phyloP scores from a whole-genome alignment of 2,329 filamentous ascomycete species.

The Alternaria alternata region DNA sequence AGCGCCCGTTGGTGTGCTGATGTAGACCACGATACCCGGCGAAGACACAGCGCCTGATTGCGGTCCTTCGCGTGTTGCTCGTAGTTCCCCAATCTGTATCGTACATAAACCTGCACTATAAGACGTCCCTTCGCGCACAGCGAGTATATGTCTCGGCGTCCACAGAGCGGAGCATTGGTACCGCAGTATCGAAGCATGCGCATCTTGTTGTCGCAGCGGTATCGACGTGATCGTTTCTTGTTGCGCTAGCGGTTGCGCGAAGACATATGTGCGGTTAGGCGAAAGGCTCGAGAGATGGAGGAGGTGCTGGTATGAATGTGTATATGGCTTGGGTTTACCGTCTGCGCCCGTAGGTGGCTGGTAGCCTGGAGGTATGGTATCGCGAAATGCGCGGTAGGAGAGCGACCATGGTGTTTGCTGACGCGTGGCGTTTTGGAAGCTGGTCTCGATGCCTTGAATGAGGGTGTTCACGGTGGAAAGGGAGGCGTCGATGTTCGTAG shows the following conservation, averaged over 20 bases:
- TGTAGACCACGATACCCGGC: conserved; percentile 42
- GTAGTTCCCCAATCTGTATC: conserved; percentile 41
- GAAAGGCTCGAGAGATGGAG: conserved; percentile 37
- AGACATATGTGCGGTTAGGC: conserved; percentile 32
- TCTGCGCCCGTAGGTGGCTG: conserved; percentile 20
- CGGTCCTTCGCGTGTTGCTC: conserved; percentile 28
- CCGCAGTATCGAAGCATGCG: conserved; percentile 26
- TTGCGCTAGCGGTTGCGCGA: conserved; percentile 28
- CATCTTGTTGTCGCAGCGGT: conserved; percentile 33
- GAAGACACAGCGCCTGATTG: conserved; percentile 27
- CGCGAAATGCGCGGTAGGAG: conserved; percentile 45
- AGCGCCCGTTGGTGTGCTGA: conserved; percentile 27
- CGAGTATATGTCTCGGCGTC: conserved; percentile 34
- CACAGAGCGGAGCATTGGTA: conserved; percentile 39
- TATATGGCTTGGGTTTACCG: conserved; percentile 23
- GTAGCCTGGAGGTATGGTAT: conserved; percentile 31
- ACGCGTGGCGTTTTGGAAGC: conserved; percentile 32
- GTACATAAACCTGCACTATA: conserved; percentile 36
- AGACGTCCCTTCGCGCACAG: conserved; percentile 28
- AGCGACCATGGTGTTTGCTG: conserved; percentile 37
- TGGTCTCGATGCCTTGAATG: conserved; percentile 38
- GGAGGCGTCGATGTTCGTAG: conserved; percentile 33
- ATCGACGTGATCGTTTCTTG: conserved; percentile 33
- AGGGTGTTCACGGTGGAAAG: conserved; percentile 31
- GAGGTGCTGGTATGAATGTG: conserved; percentile 42